These are phyloP conservation scores for Phylloporus sp. DNA, from an alignment of 768 basidiomycete genomes.

Conservation along the genomic window DNA sequence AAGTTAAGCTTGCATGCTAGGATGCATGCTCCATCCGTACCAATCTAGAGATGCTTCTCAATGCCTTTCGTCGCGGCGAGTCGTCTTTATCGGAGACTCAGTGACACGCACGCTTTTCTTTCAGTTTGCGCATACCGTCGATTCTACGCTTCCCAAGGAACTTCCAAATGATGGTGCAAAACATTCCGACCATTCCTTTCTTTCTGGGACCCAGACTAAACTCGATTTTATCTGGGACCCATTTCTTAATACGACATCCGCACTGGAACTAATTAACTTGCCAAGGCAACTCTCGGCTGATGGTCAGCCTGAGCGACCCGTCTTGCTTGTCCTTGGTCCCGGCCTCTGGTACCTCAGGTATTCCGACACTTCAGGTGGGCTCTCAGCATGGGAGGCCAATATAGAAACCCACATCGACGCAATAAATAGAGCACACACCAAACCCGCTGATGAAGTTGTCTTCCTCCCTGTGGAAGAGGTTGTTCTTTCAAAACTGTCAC, in stretches of 20 bases:
- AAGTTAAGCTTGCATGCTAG: slow-evolving; percentile 35
- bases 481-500: slow-evolving; percentile 59
- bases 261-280: slow-evolving; percentile 41
- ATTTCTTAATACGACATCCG: slow-evolving; percentile 68
- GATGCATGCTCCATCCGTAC: slow-evolving; percentile 77
- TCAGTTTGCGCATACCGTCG: slow-evolving; percentile 59
- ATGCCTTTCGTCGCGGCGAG: slow-evolving; percentile 56
- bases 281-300: neutral
- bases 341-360: slow-evolving; percentile 90
- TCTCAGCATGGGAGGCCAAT: slow-evolving; percentile 73
- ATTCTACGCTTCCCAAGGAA: slow-evolving; percentile 49
- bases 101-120: slow-evolving; percentile 79
- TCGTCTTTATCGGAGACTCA: slow-evolving; percentile 85
- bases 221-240: slow-evolving; percentile 83
- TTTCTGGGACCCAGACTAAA: slow-evolving; percentile 41
- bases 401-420: slow-evolving; percentile 62
- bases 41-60: slow-evolving; percentile 45
- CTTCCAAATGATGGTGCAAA: slow-evolving; percentile 57
- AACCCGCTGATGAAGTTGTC: slow-evolving; percentile 68
- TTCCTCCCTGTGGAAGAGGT: slow-evolving; percentile 77
- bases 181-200: slow-evolving; percentile 60
- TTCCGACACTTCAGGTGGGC: slow-evolving; percentile 63
- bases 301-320: slow-evolving; percentile 36
- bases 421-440: slow-evolving; percentile 35
- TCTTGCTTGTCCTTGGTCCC: slow-evolving; percentile 76